Conservation (phyloP, 192 early-diverging fungal species). For the Phycomyces blakesleeanus region DNA sequence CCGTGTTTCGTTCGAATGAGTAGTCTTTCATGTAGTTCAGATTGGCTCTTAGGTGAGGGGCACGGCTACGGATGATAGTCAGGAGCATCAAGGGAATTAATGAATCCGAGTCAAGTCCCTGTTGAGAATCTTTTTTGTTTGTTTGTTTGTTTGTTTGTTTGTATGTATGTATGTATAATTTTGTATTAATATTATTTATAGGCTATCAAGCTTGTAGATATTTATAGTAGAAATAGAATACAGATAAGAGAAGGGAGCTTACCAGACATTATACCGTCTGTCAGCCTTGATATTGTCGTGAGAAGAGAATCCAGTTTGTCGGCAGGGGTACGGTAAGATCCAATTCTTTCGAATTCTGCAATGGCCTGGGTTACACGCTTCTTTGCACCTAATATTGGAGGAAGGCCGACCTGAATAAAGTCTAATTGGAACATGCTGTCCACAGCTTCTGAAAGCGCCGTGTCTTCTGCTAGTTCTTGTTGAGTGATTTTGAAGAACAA, state of each 20-base stretch:
- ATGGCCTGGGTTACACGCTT: constrained; percentile 34
- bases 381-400: constrained; percentile 24
- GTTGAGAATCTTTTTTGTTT: background rate
- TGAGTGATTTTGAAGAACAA: constrained; percentile 49
- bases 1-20: constrained; percentile 37
- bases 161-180: too few relatives aligned
- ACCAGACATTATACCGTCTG: background rate
- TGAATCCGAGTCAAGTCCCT: constrained; percentile 33
- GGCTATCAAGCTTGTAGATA: constrained; percentile 4
- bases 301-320: constrained; percentile 46
- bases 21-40: constrained; percentile 50
- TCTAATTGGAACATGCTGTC: constrained; percentile 35
- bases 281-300: constrained; percentile 27
- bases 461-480: constrained; percentile 35
- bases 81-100: constrained; percentile 46
- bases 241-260: background rate
- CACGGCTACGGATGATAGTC: constrained; percentile 41
- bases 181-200: constrained; percentile 13
- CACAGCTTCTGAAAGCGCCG: constrained; percentile 34
- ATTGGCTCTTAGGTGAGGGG: constrained; percentile 43
- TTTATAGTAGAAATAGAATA: too few relatives aligned
- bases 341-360: constrained; percentile 42
- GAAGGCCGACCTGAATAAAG: constrained; percentile 44
- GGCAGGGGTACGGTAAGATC: constrained; percentile 42
- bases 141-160: background rate